Conservation (phyloP, 495 filamentous ascomycete genomes). For the Venustampulla echinocandica region DNA sequence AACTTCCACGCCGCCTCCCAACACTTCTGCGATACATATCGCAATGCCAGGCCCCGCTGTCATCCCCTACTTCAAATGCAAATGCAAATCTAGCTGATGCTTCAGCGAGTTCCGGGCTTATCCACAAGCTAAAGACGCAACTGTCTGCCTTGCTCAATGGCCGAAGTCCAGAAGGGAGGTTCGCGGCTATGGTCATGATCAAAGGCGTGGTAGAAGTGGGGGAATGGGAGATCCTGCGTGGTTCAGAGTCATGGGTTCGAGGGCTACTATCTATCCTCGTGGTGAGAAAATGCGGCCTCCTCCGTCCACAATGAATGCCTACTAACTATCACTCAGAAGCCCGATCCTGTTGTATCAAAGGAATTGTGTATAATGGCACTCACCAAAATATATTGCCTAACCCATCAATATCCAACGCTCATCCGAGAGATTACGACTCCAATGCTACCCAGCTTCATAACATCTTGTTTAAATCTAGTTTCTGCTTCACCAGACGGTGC, state of each 20-base stretch:
- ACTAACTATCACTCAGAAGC: conserved; percentile 43
- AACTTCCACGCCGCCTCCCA: conserved; percentile 55
- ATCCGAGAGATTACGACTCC: conserved; percentile 85
- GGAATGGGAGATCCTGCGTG: conserved; percentile 66
- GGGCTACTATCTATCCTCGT: conserved; percentile 60
- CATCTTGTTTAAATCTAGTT: conserved; percentile 60
- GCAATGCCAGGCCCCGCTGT: conserved; percentile 51
- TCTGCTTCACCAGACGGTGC: conserved; percentile 32
- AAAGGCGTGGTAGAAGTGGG: conserved; percentile 76
- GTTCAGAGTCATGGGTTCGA: conserved; percentile 61
- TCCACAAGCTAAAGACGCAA: conserved; percentile 73
- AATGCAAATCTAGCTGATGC: conserved; percentile 39
- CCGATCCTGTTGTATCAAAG: conserved; percentile 62
- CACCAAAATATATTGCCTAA: conserved; percentile 71
- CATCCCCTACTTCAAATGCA: conserved; percentile 35
- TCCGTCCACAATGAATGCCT: neutral
- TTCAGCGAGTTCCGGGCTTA: conserved; percentile 51
- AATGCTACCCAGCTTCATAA: conserved; percentile 63
- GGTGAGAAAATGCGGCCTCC: conserved; percentile 34
- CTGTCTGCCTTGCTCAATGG: conserved; percentile 68
- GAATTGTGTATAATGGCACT: conserved; percentile 65
- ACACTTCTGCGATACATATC: conserved; percentile 51
- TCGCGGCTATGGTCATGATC: conserved; percentile 64
- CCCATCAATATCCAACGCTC: conserved; percentile 70
- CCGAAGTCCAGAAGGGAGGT: conserved; percentile 60